These are phyloP conservation scores for Cornus kousa DNA, from an alignment of 148 eudicot genomes.

Conservation along the genomic window DNA sequence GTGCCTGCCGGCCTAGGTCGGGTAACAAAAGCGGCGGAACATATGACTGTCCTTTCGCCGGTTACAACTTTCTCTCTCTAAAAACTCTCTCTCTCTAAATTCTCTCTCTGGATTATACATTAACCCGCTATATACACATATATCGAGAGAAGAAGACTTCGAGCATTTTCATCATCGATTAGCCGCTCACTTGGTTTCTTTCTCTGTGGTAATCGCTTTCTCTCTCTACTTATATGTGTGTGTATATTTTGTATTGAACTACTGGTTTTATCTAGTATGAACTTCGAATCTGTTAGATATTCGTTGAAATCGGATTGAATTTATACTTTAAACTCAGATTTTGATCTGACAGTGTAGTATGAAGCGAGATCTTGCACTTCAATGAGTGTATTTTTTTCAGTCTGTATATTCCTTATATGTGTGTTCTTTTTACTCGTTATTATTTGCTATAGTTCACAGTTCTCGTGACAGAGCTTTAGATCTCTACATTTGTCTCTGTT, in stretches of 20 bases:
- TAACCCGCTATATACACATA: neutral
- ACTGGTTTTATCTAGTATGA: neutral
- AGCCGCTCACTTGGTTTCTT: neutral
- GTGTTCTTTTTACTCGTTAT: neutral
- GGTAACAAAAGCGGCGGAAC: conserved; percentile 17
- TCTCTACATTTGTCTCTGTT: neutral
- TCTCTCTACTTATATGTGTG: neutral
- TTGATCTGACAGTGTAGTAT: neutral
- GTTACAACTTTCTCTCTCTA: conserved; percentile 6
- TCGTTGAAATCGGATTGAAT: neutral
- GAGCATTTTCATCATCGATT: conserved; percentile 5
- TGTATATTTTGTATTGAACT: neutral
- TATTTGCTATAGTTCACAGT: neutral
- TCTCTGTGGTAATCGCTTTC: conserved; percentile 11
- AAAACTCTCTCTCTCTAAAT: neutral
- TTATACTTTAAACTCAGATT: neutral
- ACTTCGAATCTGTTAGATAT: neutral
- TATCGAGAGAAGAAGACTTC: conserved; percentile 1
- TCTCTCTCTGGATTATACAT: too few relatives aligned
- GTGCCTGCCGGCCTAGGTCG: conserved; percentile 18
- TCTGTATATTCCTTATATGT: neutral
- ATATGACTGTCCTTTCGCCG: conserved; percentile 14
- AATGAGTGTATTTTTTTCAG: neutral
- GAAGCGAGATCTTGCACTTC: conserved; percentile 6
- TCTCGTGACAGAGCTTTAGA: neutral